phyloP scores from a whole-genome alignment of 1,284 basidiomycete species.

The Leccinum griseonigrum region DNA sequence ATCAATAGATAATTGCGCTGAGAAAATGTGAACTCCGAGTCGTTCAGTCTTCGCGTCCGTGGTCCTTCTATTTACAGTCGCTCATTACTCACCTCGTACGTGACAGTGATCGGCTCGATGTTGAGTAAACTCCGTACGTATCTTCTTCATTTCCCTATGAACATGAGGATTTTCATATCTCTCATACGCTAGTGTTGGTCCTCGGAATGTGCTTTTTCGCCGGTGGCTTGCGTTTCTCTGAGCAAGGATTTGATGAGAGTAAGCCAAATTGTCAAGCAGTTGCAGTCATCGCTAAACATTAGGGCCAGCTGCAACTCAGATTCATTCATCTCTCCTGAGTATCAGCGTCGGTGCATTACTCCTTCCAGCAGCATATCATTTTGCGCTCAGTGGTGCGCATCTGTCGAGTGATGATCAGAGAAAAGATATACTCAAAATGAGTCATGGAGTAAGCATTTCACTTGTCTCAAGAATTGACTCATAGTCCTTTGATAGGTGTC shows the following conservation, averaged over 20 bases:
- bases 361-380: slow-evolving; percentile 77
- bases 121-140: slow-evolving; percentile 69
- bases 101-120: slow-evolving; percentile 74
- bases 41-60: slow-evolving; percentile 76
- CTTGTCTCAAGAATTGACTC: neutral
- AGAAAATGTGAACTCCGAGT: slow-evolving; percentile 82
- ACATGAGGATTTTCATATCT: slow-evolving; percentile 7
- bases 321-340: slow-evolving; percentile 80
- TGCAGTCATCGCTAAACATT: slow-evolving; percentile 1
- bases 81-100: slow-evolving; percentile 7
- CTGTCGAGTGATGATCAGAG: slow-evolving; percentile 39
- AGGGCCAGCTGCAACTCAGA: slow-evolving; percentile 64
- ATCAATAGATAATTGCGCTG: slow-evolving; percentile 69
- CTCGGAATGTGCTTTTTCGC: slow-evolving; percentile 82
- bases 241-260: slow-evolving; percentile 77
- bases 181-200: slow-evolving; percentile 40
- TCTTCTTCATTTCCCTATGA: neutral
- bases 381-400: slow-evolving; percentile 46
- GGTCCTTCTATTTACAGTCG: neutral
- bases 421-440: slow-evolving; percentile 75
- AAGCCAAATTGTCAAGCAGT: slow-evolving; percentile 23
- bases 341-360: slow-evolving; percentile 79
- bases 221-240: slow-evolving; percentile 73
- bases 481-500: slow-evolving; percentile 46
- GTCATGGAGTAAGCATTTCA: slow-evolving; percentile 67